Percentiles rank a stretch among this genome's conserved stretches.
phyloP scores from a whole-genome alignment of 805 yeast species.

The Yamadazyma ubonensis region DNA sequence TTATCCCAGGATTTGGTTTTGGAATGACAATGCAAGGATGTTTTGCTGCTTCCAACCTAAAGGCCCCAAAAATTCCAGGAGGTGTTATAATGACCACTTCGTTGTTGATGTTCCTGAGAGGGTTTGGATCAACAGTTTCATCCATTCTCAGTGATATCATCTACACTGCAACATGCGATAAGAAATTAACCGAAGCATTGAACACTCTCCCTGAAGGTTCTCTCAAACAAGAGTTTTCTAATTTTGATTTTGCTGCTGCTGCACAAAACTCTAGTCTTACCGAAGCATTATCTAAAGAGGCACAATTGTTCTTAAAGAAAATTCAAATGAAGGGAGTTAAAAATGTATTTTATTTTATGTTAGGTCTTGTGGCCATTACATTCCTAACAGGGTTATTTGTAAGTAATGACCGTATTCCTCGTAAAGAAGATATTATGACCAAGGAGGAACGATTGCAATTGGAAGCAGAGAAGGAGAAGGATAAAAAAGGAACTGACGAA shows the following conservation, averaged over 20 bases:
- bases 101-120: conserved; percentile 42
- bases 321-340: conserved; percentile 36
- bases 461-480: conserved; percentile 1
- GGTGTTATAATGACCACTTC: conserved; percentile 49
- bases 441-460: conserved; percentile 6
- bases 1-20: conserved; percentile 46
- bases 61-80: conserved; percentile 53
- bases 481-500: too few relatives aligned
- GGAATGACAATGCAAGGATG: conserved; percentile 50
- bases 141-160: conserved; percentile 19
- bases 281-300: conserved; percentile 19
- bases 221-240: conserved; percentile 6
- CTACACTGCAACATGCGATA: conserved; percentile 12
- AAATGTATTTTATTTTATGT: conserved; percentile 39
- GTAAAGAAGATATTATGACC: conserved; percentile 2
- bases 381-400: conserved; percentile 30
- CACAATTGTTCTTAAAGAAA: conserved; percentile 23
- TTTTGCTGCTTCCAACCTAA: conserved; percentile 45
- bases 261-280: conserved; percentile 5
- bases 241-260: neutral
- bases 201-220: conserved; percentile 9
- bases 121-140: conserved; percentile 47
- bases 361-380: conserved; percentile 37
- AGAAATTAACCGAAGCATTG: conserved; percentile 10
- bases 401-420: conserved; percentile 34